These are phyloP conservation scores for Cronartium ribicola DNA, from an alignment of 1,284 basidiomycete species.

Conservation along the genomic window DNA sequence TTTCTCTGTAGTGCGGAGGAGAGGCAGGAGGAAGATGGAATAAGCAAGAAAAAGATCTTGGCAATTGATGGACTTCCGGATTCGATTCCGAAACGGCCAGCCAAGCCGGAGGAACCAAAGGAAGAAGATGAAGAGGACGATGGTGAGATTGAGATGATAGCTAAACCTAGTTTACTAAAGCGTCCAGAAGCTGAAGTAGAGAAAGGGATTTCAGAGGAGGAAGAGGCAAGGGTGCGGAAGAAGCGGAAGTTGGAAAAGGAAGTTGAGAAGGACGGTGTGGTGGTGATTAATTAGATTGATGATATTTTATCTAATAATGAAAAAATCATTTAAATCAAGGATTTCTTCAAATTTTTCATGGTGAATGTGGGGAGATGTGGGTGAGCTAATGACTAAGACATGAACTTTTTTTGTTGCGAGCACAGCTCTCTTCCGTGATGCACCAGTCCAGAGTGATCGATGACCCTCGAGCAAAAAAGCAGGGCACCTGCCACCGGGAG, in stretches of 20 bases:
- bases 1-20: not conserved
- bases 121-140: not conserved
- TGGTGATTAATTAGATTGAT: not conserved
- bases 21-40: not conserved
- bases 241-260: not conserved
- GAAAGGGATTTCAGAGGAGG: not conserved
- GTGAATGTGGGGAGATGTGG: no score
- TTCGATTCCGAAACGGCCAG: not conserved
- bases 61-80: not conserved
- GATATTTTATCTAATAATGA: not conserved
- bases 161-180: not conserved
- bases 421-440: no score
- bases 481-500: no score
- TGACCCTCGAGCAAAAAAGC: no score
- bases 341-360: no score
- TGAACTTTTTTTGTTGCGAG: no score
- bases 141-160: not conserved
- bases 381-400: no score
- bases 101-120: not conserved
- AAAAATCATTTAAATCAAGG: not conserved
- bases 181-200: not conserved
- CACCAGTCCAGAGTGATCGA: no score
- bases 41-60: not conserved
- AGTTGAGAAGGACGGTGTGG: not conserved
- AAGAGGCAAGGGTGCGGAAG: not conserved